Evolutionary conservation across 306 rosid genomes (phyloP).

Genomic region (Pterocarpus santalinus): DNA sequence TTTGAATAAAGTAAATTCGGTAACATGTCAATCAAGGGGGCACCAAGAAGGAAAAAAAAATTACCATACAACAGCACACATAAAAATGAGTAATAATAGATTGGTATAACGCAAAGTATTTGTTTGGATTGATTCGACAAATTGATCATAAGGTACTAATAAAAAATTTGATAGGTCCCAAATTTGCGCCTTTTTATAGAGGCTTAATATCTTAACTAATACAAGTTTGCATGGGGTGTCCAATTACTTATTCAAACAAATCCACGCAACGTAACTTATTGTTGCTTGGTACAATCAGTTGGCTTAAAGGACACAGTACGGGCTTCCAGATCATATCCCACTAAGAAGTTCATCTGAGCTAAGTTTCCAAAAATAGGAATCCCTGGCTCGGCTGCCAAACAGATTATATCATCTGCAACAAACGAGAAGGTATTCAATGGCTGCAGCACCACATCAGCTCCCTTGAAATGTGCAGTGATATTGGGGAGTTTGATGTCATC

Average conservation of each 20-base stretch:
- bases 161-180: no score
- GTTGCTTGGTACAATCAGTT: slow-evolving; percentile 46
- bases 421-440: slow-evolving; percentile 47
- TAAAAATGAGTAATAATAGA: no score
- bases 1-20: no score
- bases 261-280: background rate
- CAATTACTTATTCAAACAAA: background rate
- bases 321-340: slow-evolving; percentile 59
- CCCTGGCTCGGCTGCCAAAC: slow-evolving; percentile 46
- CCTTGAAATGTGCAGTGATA: slow-evolving; percentile 59
- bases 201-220: no score
- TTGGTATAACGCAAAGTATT: no score
- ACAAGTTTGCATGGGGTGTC: no score
- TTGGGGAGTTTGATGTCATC: slow-evolving; percentile 37
- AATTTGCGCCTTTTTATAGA: no score
- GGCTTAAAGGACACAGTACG: slow-evolving; percentile 56
- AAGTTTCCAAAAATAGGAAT: slow-evolving; percentile 60
- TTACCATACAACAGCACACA: no score
- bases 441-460: slow-evolving; percentile 60
- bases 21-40: no score
- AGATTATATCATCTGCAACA: slow-evolving; percentile 45
- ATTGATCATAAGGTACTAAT: no score
- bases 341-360: slow-evolving; percentile 63
- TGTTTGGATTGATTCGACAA: no score
- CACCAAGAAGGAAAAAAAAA: no score